Percentiles rank a stretch among this genome's conserved stretches.
phyloP scores from a whole-genome alignment of 192 early-diverging fungal genomes.

The Martensiomyces pterosporus region DNA sequence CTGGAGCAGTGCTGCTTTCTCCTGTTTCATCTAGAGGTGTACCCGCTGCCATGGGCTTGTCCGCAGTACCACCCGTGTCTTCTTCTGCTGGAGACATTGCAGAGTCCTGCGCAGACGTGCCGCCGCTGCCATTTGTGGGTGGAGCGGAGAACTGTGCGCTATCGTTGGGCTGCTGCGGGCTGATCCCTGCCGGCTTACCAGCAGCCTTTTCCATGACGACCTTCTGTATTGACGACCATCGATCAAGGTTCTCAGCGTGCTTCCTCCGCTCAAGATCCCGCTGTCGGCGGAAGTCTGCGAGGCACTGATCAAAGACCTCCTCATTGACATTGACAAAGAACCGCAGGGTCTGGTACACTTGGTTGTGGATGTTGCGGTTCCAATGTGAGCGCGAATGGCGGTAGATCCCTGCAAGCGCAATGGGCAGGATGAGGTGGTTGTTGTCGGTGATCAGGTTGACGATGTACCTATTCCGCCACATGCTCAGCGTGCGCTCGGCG shows the following conservation, averaged over 20 bases:
- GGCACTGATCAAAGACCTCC: constrained; percentile 94
- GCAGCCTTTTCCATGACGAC: constrained; percentile 27
- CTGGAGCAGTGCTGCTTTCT: too few species aligned
- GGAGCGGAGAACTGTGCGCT: too few species aligned
- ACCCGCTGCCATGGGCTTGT: too few species aligned
- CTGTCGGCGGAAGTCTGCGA: constrained; percentile 85
- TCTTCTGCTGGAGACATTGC: too few species aligned
- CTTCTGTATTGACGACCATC: constrained; percentile 75
- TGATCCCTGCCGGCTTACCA: too few species aligned
- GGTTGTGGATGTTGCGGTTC: constrained; percentile 97
- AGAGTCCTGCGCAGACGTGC: too few species aligned
- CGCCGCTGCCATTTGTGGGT: too few species aligned
- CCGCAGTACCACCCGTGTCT: too few species aligned
- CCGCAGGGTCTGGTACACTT: constrained; percentile 96
- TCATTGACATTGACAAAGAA: constrained; percentile 97
- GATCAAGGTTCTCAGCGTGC: constrained; percentile 71
- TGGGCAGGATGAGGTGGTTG: constrained; percentile 84
- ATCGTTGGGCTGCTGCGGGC: too few species aligned
- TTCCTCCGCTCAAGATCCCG: constrained; percentile 82
- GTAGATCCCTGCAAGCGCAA: constrained; percentile 92
- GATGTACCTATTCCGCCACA: constrained; percentile 99
- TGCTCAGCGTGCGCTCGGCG: constrained; percentile 96
- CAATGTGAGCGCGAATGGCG: constrained; percentile 95
- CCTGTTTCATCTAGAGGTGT: too few species aligned
- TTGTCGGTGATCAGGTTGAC: constrained; percentile 94